Conservation (phyloP, 352 stramenopile genomes). For the Globisporangium apiculatum region DNA sequence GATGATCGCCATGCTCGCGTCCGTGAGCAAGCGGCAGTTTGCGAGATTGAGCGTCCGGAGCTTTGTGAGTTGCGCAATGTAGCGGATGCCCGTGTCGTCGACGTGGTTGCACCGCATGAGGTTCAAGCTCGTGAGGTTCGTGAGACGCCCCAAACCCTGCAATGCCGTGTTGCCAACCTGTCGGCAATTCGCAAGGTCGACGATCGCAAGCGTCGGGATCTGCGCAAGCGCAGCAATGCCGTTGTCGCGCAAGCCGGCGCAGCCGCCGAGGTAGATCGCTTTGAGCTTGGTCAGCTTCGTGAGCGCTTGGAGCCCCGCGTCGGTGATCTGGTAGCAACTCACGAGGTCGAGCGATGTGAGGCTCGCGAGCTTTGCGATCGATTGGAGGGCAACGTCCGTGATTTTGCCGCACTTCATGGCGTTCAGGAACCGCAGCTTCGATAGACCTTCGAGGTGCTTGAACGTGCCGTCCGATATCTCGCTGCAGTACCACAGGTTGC, state of each 20-base stretch:
- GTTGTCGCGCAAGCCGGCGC: constrained; percentile 45
- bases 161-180: constrained; percentile 64
- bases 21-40: constrained; percentile 75
- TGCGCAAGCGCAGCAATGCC: constrained; percentile 38
- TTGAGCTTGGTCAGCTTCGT: constrained; percentile 37
- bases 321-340: constrained; percentile 67
- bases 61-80: constrained; percentile 34
- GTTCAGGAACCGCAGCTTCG: constrained; percentile 68
- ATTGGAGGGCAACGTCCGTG: constrained; percentile 38
- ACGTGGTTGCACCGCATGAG: constrained; percentile 79
- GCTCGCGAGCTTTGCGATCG: constrained; percentile 39
- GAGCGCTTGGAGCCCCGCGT: constrained; percentile 38
- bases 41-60: constrained; percentile 72
- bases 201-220: constrained; percentile 40
- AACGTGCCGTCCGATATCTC: constrained; percentile 68
- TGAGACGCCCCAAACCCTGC: constrained; percentile 40
- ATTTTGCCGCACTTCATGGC: constrained; percentile 79
- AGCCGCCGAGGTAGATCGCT: constrained; percentile 58
- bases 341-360: constrained; percentile 72
- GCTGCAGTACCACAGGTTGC: constrained; percentile 81
- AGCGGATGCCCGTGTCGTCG: constrained; percentile 39
- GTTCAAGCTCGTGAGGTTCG: constrained; percentile 62
- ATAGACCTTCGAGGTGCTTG: constrained; percentile 34
- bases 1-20: constrained; percentile 36
- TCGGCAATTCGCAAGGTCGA: constrained; percentile 71